Conservation (phyloP, 2,329 filamentous ascomycete species). For the Sordariomycetes sp. region DNA sequence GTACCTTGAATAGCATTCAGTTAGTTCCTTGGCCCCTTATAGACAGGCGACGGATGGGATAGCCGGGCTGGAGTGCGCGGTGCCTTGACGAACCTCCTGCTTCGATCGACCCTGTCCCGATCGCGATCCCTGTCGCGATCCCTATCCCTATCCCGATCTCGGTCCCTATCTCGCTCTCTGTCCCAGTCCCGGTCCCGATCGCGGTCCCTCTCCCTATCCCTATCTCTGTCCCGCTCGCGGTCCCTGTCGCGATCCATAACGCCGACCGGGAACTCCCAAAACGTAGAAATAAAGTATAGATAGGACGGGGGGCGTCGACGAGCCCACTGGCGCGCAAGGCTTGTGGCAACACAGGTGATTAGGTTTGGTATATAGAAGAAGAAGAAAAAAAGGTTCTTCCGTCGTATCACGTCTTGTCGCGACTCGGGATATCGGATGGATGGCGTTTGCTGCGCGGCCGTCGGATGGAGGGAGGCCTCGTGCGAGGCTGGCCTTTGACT, state of each 20-base stretch:
- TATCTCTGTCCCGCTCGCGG: slow-evolving; percentile 14
- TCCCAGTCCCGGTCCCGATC: slow-evolving; percentile 2
- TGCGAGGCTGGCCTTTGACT: not conserved
- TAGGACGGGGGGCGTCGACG: not conserved
- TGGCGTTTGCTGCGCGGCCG: not conserved
- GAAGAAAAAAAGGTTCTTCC: not conserved
- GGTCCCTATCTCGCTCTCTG: slow-evolving; percentile 3
- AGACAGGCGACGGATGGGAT: not conserved
- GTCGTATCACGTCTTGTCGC: not conserved
- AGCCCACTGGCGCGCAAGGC: not conserved
- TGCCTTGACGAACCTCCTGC: slow-evolving; percentile 1
- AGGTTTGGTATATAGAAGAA: not conserved
- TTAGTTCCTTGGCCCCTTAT: not conserved
- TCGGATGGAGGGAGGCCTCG: not conserved
- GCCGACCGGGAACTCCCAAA: not conserved
- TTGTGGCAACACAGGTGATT: not conserved
- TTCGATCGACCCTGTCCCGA: slow-evolving; percentile 1
- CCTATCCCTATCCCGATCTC: slow-evolving; percentile 1
- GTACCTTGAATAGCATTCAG: slow-evolving; percentile 27
- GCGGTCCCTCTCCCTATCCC: slow-evolving; percentile 10
- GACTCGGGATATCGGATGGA: not conserved
- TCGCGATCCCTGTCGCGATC: slow-evolving; percentile 3
- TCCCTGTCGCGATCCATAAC: slow-evolving; percentile 10
- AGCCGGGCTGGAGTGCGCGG: not conserved
- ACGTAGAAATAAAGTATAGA: not conserved